phyloP scores from a whole-genome alignment of 1,139 yeast genomes.

The Candida sp. region DNA sequence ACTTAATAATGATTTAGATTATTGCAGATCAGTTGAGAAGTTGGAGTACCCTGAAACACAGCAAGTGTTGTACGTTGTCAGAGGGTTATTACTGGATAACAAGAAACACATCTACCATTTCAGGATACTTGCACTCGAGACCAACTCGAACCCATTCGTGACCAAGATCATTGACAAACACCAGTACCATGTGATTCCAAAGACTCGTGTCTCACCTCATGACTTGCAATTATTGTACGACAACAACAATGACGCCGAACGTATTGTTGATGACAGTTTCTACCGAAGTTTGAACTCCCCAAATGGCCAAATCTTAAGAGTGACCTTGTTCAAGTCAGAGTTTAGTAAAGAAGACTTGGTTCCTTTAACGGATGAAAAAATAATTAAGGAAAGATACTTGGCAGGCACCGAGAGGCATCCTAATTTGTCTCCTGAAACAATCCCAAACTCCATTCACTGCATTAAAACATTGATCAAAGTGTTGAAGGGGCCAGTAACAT shows the following conservation, averaged over 20 bases:
- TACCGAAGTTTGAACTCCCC: slow-evolving; percentile 31
- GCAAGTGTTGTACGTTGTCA: slow-evolving; percentile 28
- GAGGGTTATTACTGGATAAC: slow-evolving; percentile 34
- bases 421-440: slow-evolving; percentile 30
- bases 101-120: slow-evolving; percentile 32
- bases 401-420: slow-evolving; percentile 31
- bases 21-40: slow-evolving; percentile 33
- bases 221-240: slow-evolving; percentile 24
- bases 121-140: slow-evolving; percentile 32
- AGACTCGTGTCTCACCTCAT: slow-evolving; percentile 25
- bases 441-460: slow-evolving; percentile 59
- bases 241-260: slow-evolving; percentile 12
- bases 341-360: slow-evolving; percentile 29
- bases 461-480: slow-evolving; percentile 61
- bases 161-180: slow-evolving; percentile 28
- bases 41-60: slow-evolving; percentile 20
- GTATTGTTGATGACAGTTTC: slow-evolving; percentile 39
- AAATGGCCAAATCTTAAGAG: slow-evolving; percentile 35
- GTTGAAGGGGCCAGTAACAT: slow-evolving; percentile 61
- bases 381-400: slow-evolving; percentile 34
- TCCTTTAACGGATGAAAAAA: slow-evolving; percentile 27
- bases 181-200: slow-evolving; percentile 40
- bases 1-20: slow-evolving; percentile 36
- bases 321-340: slow-evolving; percentile 35
- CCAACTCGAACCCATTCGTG: slow-evolving; percentile 25